Evolutionary conservation across 148 eudicot genomes (phyloP), one percentile per base, ranked within the genome.

Genomic region (Diospyros lotus): DNA sequence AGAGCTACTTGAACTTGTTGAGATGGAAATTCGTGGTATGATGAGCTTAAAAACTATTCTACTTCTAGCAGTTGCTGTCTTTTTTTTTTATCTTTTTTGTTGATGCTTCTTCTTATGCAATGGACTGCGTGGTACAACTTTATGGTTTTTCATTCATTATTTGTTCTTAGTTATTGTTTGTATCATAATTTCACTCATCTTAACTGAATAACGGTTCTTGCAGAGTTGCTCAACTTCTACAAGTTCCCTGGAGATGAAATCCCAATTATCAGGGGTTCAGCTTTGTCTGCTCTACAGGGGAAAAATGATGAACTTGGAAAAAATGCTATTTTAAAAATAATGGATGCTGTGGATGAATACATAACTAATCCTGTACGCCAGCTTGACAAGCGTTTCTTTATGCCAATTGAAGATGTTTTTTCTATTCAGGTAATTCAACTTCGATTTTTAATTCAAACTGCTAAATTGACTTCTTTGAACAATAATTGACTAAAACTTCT

Each of bases 291-390:
- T 43, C 78, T 94, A 75, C 91, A 92, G 72, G 97, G 98, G 54
- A 85, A 85, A 78, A 92, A 89, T 82, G 98, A 89, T 66, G 97
- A 92, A 79, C 81, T 94, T 13, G 97, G 98, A 59, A 87, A 82
- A 72, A 80, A 92, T 75, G 96, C 97, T 61, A 92, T 94, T 44
- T 74, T 92, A 50, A 94, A 92, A 75, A 80, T 94, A 58, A 92
- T 94, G 98, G 93, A 94, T 52, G 97, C 98, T 75, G 97, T 94
- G 63, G 98, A 94, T 84, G 87, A 86, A 17, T 89, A 94, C 79
- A 90, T 94, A 66, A 89, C 94, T 28, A 92, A 90, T 66, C 97
- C 97, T 51, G 89, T 88, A 64, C 91, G 93, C 60, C 88, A 84
- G 77, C 95, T 91, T 79, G 97, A 94, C 82, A 94, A 94, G 68